Conservation (phyloP, 108 stramenopile species). For the Stephanodiscus triporus region DNA sequence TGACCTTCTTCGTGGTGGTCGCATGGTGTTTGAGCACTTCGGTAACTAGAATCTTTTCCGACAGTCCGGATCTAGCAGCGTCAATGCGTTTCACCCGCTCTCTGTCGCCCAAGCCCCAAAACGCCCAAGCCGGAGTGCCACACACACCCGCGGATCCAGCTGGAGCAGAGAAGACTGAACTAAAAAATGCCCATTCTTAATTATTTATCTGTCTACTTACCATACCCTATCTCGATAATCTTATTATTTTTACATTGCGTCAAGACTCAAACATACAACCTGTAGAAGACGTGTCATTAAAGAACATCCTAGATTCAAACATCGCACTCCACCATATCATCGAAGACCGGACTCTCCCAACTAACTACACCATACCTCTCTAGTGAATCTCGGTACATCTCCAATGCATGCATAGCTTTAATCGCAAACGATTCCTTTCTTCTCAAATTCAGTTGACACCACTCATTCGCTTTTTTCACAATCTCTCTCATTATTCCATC, state of each 20-base stretch:
- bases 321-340: slow-evolving; percentile 29
- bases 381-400: slow-evolving; percentile 23
- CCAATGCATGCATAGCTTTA: slow-evolving; percentile 25
- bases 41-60: slow-evolving; percentile 66
- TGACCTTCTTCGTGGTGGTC: slow-evolving; percentile 20
- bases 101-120: not conserved
- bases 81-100: slow-evolving; percentile 66
- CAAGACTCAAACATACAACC: slow-evolving; percentile 6
- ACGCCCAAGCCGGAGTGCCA: not conserved
- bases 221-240: no score
- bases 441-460: slow-evolving; percentile 47
- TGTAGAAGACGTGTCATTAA: no score
- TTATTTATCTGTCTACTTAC: no score
- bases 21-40: slow-evolving; percentile 47
- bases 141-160: not conserved
- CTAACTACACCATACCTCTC: slow-evolving; percentile 16
- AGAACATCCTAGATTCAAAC: not conserved
- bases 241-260: not conserved
- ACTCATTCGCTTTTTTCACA: slow-evolving; percentile 47
- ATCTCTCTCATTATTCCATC: slow-evolving; percentile 34
- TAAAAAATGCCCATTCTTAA: not conserved
- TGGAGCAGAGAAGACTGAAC: no score
- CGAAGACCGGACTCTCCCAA: slow-evolving; percentile 2
- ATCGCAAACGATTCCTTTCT: slow-evolving; percentile 8
- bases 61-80: slow-evolving; percentile 63